Evolutionary conservation across 805 yeast genomes (phyloP).

Genomic region (Barnettozyma populi): DNA sequence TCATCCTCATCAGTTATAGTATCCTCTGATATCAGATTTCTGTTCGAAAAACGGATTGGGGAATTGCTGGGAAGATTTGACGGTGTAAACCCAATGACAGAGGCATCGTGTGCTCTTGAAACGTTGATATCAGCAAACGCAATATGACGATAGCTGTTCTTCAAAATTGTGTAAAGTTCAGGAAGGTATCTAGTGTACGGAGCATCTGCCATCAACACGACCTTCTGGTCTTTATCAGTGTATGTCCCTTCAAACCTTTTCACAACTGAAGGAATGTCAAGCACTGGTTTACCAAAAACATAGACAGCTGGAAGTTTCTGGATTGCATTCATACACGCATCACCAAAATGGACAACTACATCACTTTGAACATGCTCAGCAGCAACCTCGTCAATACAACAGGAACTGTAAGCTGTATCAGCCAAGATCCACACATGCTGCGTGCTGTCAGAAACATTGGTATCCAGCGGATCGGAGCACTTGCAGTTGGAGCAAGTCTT

Average conservation of each 20-base stretch:
- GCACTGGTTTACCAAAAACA: slow-evolving; percentile 64
- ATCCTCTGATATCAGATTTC: slow-evolving; percentile 27
- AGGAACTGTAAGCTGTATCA: slow-evolving; percentile 91
- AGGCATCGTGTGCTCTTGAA: slow-evolving; percentile 29
- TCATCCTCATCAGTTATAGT: slow-evolving; percentile 25
- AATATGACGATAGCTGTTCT: slow-evolving; percentile 28
- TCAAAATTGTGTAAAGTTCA: slow-evolving; percentile 32
- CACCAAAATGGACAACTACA: slow-evolving; percentile 87
- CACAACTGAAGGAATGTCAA: slow-evolving; percentile 39
- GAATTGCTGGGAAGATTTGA: neutral
- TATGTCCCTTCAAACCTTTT: slow-evolving; percentile 38
- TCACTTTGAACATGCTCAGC: slow-evolving; percentile 89
- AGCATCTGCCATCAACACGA: slow-evolving; percentile 72
- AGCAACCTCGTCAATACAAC: slow-evolving; percentile 96
- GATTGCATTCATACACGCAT: slow-evolving; percentile 83
- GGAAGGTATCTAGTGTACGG: slow-evolving; percentile 48
- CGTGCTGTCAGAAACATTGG: neutral
- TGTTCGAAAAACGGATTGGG: slow-evolving; percentile 25
- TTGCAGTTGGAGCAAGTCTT: slow-evolving; percentile 20
- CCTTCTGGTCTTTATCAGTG: slow-evolving; percentile 33
- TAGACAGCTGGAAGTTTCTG: slow-evolving; percentile 70
- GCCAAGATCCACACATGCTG: slow-evolving; percentile 76
- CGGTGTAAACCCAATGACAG: slow-evolving; percentile 36
- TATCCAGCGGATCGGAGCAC: slow-evolving; percentile 20
- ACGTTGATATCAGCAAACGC: slow-evolving; percentile 38